Evolutionary conservation across 345 rosid genomes (phyloP).

Genomic region (Laguncularia racemosa): DNA sequence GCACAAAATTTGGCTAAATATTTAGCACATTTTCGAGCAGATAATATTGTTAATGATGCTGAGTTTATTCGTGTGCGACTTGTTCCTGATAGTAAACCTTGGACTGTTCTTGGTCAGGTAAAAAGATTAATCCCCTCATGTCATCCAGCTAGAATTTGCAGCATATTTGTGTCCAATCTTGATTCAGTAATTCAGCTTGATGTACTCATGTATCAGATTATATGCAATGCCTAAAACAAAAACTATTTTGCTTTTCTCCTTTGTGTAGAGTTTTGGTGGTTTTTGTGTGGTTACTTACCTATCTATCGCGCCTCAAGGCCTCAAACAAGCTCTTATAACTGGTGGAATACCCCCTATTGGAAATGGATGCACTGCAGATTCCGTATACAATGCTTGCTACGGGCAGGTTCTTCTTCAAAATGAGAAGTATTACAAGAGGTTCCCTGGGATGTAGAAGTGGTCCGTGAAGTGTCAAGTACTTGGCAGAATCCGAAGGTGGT

Average conservation of each 20-base stretch:
- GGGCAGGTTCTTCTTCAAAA: conserved; percentile 58
- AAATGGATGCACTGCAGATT: conserved; percentile 63
- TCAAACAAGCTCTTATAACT: conserved; percentile 81
- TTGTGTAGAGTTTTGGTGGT: conserved; percentile 83
- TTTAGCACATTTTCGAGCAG: conserved; percentile 73
- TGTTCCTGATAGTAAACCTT: conserved; percentile 76
- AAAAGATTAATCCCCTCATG: background rate
- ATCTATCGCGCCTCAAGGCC: conserved; percentile 86
- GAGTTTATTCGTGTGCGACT: conserved; percentile 73
- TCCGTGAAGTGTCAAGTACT: conserved; percentile 52
- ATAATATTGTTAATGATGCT: conserved; percentile 81
- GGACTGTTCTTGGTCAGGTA: conserved; percentile 94
- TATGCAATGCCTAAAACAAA: background rate
- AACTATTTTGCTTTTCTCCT: background rate
- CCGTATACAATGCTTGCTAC: conserved; percentile 51
- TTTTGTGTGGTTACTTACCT: conserved; percentile 86
- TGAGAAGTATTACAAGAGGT: conserved; percentile 84
- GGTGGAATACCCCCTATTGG: conserved; percentile 91
- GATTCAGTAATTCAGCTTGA: too few species aligned
- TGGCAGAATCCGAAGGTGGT: conserved; percentile 77
- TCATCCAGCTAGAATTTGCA: background rate
- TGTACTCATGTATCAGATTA: background rate
- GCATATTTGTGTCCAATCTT: too few species aligned
- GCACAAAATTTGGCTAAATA: conserved; percentile 52
- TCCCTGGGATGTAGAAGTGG: conserved; percentile 70